Evolutionary conservation across 108 stramenopile species (phyloP), one percentile per base, ranked within the genome.

Genomic region (Nitzschia palea): DNA sequence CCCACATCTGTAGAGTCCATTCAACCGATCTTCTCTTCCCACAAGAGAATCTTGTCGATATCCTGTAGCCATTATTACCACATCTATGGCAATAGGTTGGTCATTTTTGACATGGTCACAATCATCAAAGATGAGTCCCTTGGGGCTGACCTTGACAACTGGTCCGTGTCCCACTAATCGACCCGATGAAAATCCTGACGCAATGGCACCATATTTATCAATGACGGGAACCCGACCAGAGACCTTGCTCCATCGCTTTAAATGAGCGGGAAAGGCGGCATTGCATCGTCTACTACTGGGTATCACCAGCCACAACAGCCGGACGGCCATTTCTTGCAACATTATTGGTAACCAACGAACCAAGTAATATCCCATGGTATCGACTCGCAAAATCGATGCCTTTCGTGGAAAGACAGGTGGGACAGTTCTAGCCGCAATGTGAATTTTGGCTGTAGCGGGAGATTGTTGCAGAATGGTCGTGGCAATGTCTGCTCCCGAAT

Each of bases 41-140:
- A 76, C 44, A 14, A 79, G 28, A 53, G 60, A 71, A 9, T 74
- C 65, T 52, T 76, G 55, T 30, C 29, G 51, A 18, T 82, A 82
- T 0, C 81, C 81, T 27, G 81, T 82, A 4, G 81, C 81, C 22
- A 82, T 55, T 40, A 82, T 76, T 12, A 82, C 70, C 74, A 82
- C 72, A 0, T 82, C 81, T 53, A 82, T 67, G 34, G 43, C 51
- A 48, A 48, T 20, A 4, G 4, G 4, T 18, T 20, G 4, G 4
- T 5, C 22, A 4, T 10, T 18, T 8, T 18, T 12, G n/a, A 20
- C 47, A 20, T 48, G 47, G 5, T 12, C 18, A 20, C n/a, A 48
- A 18, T 48, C 47, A 4, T 48, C 47, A 48, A 48, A 48, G 18
- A 18, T n/a, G 18, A 48, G 22, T 18, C 4, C n/a, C 9, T 4